Conservation (phyloP, 805 yeast genomes). For the Wickerhamomyces rabaulensis region DNA sequence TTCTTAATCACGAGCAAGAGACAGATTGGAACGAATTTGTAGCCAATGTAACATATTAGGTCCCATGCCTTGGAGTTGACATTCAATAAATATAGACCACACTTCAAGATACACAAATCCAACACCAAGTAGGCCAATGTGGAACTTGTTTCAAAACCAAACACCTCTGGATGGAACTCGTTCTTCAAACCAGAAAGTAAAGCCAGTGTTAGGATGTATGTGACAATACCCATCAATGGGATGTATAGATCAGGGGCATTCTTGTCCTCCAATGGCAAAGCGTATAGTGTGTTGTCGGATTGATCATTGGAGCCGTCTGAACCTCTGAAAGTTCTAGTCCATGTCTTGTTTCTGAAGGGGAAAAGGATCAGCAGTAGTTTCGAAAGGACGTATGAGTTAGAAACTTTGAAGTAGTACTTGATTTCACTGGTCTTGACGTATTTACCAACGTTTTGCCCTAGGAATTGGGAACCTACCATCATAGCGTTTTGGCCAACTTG, state of each 20-base stretch:
- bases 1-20: slow-evolving; percentile 49
- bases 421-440: slow-evolving; percentile 50
- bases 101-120: slow-evolving; percentile 70
- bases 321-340: slow-evolving; percentile 55
- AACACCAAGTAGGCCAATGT: slow-evolving; percentile 76
- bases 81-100: slow-evolving; percentile 77
- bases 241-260: slow-evolving; percentile 97
- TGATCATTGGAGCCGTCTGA: slow-evolving; percentile 24
- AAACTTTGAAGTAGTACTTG: slow-evolving; percentile 86
- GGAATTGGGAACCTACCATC: slow-evolving; percentile 71
- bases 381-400: slow-evolving; percentile 75
- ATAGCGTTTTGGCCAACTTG: slow-evolving; percentile 86
- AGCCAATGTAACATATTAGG: slow-evolving; percentile 84
- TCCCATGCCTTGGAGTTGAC: slow-evolving; percentile 75
- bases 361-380: slow-evolving; percentile 71
- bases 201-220: slow-evolving; percentile 82
- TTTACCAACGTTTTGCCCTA: slow-evolving; percentile 55
- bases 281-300: slow-evolving; percentile 33
- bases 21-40: slow-evolving; percentile 82
- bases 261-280: slow-evolving; percentile 78
- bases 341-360: slow-evolving; percentile 80
- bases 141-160: slow-evolving; percentile 82
- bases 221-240: slow-evolving; percentile 87
- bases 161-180: slow-evolving; percentile 85
- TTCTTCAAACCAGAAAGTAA: slow-evolving; percentile 81